Evolutionary conservation across 2,329 filamentous ascomycete genomes (phyloP).

Genomic region (Ascochyta pisi): DNA sequence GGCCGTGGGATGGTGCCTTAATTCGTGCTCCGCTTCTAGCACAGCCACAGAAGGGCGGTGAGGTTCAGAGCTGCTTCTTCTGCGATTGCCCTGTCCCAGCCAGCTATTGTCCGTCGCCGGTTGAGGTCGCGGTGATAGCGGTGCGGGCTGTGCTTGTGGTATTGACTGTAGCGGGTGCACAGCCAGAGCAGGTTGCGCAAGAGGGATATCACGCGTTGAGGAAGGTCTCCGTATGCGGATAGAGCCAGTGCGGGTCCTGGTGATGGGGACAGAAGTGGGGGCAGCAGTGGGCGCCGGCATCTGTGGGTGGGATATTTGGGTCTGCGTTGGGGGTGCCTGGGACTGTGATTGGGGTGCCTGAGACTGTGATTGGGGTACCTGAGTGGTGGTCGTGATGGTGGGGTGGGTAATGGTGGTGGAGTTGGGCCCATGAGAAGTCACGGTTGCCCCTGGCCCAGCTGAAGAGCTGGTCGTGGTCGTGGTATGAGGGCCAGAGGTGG

Average conservation of each 20-base stretch:
- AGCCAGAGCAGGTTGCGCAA: constrained; percentile 8
- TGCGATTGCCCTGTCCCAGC: constrained; percentile 31
- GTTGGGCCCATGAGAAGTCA: constrained; percentile 31
- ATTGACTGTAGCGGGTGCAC: constrained; percentile 11
- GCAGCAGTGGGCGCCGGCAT: constrained; percentile 17
- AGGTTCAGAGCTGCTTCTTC: constrained; percentile 44
- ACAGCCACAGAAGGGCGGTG: constrained; percentile 35
- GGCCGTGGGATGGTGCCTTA: constrained; percentile 38
- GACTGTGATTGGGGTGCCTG: neutral
- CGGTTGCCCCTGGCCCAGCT: constrained; percentile 26
- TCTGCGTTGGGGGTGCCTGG: neutral
- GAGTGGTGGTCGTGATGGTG: constrained; percentile 39
- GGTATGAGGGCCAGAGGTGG: constrained; percentile 38
- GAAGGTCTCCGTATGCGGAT: constrained; percentile 39
- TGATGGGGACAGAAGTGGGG: constrained; percentile 14
- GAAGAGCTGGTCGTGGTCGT: constrained; percentile 38
- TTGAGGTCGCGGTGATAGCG: constrained; percentile 6
- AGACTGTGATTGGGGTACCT: constrained; percentile 11
- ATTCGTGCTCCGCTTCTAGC: constrained; percentile 33
- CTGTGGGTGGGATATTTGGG: constrained; percentile 11
- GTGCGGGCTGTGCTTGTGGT: constrained; percentile 10
- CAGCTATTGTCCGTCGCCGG: constrained; percentile 19
- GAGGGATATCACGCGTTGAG: constrained; percentile 6
- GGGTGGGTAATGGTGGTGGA: constrained; percentile 37
- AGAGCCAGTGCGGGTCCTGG: constrained; percentile 29